Percentiles rank a stretch among this genome's conserved stretches.
phyloP scores from a whole-genome alignment of 768 basidiomycete species.

The Udeniomyces megalosporus region DNA sequence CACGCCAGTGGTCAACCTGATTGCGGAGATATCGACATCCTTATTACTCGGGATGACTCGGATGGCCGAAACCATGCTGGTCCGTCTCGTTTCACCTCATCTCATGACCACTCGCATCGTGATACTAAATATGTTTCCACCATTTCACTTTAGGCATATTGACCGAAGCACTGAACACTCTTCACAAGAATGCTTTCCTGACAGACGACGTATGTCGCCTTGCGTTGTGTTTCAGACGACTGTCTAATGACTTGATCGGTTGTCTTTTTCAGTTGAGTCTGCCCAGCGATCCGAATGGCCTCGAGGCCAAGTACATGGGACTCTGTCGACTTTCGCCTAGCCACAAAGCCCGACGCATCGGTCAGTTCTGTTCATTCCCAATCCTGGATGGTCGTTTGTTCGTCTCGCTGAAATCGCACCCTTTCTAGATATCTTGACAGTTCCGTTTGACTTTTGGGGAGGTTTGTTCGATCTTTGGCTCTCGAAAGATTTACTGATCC shows the following conservation, averaged over 20 bases:
- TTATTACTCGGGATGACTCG: constrained; percentile 56
- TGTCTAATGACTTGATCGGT: neutral
- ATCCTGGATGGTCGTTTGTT: constrained; percentile 14
- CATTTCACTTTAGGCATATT: constrained; percentile 56
- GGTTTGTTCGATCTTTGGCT: neutral
- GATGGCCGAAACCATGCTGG: constrained; percentile 66
- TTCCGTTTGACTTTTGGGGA: constrained; percentile 57
- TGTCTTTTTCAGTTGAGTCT: constrained; percentile 38
- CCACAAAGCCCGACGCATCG: constrained; percentile 50
- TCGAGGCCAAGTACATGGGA: constrained; percentile 63
- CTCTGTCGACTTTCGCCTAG: constrained; percentile 43
- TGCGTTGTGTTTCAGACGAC: too few species aligned
- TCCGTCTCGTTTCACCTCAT: constrained; percentile 21
- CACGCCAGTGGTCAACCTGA: constrained; percentile 58
- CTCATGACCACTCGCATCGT: neutral
- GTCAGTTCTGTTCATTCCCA: constrained; percentile 23
- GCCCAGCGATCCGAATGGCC: constrained; percentile 48
- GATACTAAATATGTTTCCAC: neutral
- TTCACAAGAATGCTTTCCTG: constrained; percentile 48
- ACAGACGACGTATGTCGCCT: constrained; percentile 41
- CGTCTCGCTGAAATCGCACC: too few species aligned
- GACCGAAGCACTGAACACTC: constrained; percentile 39
- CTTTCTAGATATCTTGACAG: constrained; percentile 49
- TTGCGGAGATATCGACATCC: constrained; percentile 82
- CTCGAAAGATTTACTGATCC: neutral